phyloP scores from a whole-genome alignment of 352 stramenopile species.

The Globisporangium camurandrum region DNA sequence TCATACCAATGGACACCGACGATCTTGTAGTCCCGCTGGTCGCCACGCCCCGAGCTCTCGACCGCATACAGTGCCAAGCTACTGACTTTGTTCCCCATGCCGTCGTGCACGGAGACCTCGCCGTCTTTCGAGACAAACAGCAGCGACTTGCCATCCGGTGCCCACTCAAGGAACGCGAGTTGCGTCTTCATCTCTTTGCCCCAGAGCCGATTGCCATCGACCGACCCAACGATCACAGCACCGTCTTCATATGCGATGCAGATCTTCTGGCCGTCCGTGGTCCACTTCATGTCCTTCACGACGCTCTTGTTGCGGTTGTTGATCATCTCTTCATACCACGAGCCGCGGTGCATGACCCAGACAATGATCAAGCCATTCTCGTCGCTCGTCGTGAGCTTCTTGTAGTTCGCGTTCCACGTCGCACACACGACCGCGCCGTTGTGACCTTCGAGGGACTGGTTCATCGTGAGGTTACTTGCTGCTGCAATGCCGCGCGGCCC shows the following conservation, averaged over 20 bases:
- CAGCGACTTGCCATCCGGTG: constrained; percentile 83
- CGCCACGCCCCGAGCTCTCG: constrained; percentile 21
- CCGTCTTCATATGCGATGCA: constrained; percentile 94
- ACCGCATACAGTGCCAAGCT: constrained; percentile 76
- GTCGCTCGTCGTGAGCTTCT: constrained; percentile 94
- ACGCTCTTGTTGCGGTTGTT: constrained; percentile 95
- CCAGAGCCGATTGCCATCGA: constrained; percentile 92
- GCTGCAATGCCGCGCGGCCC: constrained; percentile 75
- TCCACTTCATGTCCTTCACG: constrained; percentile 94
- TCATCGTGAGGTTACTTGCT: constrained; percentile 91
- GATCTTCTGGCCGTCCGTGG: constrained; percentile 90
- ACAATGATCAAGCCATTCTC: constrained; percentile 95
- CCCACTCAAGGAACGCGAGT: constrained; percentile 92
- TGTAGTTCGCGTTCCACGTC: constrained; percentile 92
- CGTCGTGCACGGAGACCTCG: constrained; percentile 83
- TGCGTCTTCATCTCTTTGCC: constrained; percentile 91
- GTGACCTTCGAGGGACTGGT: constrained; percentile 92
- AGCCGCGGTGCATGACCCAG: constrained; percentile 90
- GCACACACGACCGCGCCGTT: constrained; percentile 86
- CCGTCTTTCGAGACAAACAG: constrained; percentile 85
- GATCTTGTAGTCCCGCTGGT: constrained; percentile 65
- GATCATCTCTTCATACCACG: constrained; percentile 97
- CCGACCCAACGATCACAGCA: constrained; percentile 90
- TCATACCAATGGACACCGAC: constrained; percentile 82
- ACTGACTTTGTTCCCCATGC: constrained; percentile 81